Conservation (phyloP, 257 asterid genomes). For the Nicotiana noctiflora region DNA sequence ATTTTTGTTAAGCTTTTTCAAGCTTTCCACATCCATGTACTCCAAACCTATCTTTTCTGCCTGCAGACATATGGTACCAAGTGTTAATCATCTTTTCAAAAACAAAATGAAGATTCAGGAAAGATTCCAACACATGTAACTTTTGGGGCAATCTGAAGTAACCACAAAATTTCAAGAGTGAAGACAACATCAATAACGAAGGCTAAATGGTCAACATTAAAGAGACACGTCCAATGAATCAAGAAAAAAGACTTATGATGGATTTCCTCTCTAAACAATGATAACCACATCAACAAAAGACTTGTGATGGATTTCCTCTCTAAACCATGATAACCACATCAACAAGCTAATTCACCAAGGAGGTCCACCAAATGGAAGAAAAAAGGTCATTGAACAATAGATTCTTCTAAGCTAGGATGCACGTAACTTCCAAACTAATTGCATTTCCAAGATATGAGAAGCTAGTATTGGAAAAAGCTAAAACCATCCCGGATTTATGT, state of each 20-base stretch:
- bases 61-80: slow-evolving; percentile 15
- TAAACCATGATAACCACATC: background rate
- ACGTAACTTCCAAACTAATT: background rate
- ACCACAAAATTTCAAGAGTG: background rate
- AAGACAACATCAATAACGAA: background rate
- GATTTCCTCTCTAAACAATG: background rate
- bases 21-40: slow-evolving; percentile 58
- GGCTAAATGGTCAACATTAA: background rate
- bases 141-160: background rate
- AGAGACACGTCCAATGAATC: background rate
- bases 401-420: background rate
- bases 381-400: background rate
- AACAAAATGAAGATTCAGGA: background rate
- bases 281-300: background rate
- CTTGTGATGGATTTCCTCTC: too few species aligned
- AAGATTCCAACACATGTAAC: background rate
- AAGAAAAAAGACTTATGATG: background rate
- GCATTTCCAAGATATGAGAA: background rate
- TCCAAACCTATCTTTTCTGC: slow-evolving; percentile 50
- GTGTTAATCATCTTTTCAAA: background rate
- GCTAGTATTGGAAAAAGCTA: background rate
- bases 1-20: slow-evolving; percentile 52
- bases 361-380: background rate
- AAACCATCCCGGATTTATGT: background rate
- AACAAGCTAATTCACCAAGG: background rate